Percentiles rank a stretch among this genome's conserved stretches.
phyloP scores from a whole-genome alignment of 805 yeast species.

The Metschnikowia continentalis region DNA sequence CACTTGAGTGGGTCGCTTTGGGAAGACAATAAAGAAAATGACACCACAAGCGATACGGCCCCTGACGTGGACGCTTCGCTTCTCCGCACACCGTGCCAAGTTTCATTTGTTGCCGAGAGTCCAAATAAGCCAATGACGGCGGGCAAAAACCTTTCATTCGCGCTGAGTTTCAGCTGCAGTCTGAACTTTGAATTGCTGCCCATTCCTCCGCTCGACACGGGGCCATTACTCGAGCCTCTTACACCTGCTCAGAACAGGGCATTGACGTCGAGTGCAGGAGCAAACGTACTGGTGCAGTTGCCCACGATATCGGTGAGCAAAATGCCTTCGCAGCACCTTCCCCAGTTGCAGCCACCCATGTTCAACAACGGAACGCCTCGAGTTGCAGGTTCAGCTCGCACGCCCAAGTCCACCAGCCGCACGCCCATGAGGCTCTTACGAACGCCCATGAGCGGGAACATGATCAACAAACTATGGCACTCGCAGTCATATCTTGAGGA shows the following conservation, averaged over 20 bases:
- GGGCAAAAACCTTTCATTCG: conserved; percentile 45
- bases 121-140: conserved; percentile 41
- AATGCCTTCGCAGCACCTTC: conserved; percentile 6
- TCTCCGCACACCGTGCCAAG: conserved; percentile 13
- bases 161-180: conserved; percentile 64
- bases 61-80: conserved; percentile 8
- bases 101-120: conserved; percentile 25
- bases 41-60: conserved; percentile 5
- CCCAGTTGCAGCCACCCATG: conserved; percentile 11
- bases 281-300: conserved; percentile 10
- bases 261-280: conserved; percentile 2
- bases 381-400: conserved; percentile 15
- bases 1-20: conserved; percentile 1
- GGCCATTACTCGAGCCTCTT: conserved; percentile 62
- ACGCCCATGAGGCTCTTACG: conserved; percentile 36
- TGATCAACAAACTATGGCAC: conserved; percentile 54
- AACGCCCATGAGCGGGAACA: conserved; percentile 42
- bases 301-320: conserved; percentile 12
- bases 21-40: conserved; percentile 6
- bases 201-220: conserved; percentile 52
- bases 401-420: conserved; percentile 33
- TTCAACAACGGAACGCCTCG: conserved; percentile 7
- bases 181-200: conserved; percentile 65
- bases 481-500: conserved; percentile 67
- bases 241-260: conserved; percentile 44